Percentiles rank a stretch among this genome's conserved stretches.
Evolutionary conservation across 2,329 filamentous ascomycete species (phyloP).

Genomic region (Chrysoporthe austroafricana): DNA sequence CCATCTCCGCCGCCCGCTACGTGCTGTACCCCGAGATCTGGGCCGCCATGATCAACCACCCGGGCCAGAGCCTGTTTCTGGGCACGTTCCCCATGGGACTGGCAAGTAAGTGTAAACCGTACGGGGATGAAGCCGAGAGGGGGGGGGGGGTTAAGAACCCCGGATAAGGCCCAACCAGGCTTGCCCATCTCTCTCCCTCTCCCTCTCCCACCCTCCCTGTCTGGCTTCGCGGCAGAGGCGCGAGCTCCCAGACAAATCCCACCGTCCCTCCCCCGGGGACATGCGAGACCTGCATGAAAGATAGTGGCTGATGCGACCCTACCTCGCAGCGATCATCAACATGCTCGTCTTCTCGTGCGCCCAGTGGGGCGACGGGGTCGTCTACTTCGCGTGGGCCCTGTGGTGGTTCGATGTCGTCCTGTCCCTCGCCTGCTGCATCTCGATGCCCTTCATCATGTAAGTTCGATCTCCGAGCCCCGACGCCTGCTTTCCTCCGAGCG

Average conservation of each 20-base stretch:
- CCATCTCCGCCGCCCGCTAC: constrained; percentile 60
- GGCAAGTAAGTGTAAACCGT: constrained; percentile 5
- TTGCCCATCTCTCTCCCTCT: not conserved
- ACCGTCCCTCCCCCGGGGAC: not conserved
- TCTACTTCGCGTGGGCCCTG: constrained; percentile 53
- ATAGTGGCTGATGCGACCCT: constrained; percentile 6
- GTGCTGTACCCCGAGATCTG: constrained; percentile 64
- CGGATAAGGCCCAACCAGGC: not conserved
- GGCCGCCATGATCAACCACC: constrained; percentile 62
- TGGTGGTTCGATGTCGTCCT: constrained; percentile 57
- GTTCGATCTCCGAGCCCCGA: constrained; percentile 58
- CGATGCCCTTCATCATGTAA: constrained; percentile 57
- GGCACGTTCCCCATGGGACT: constrained; percentile 44
- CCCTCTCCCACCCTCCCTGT: not conserved
- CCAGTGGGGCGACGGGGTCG: constrained; percentile 59
- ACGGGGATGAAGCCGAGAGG: no score
- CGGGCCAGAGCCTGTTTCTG: constrained; percentile 65
- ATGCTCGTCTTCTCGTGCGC: constrained; percentile 62
- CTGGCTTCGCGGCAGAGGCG: no score
- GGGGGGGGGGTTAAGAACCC: not conserved
- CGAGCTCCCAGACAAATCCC: no score
- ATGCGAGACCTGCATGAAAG: not conserved
- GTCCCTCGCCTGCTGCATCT: constrained; percentile 50
- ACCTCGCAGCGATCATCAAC: constrained; percentile 53
- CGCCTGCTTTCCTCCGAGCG: constrained; percentile 55